phyloP scores from a whole-genome alignment of 1,284 basidiomycete species.

The Papiliotrema terrestris region DNA sequence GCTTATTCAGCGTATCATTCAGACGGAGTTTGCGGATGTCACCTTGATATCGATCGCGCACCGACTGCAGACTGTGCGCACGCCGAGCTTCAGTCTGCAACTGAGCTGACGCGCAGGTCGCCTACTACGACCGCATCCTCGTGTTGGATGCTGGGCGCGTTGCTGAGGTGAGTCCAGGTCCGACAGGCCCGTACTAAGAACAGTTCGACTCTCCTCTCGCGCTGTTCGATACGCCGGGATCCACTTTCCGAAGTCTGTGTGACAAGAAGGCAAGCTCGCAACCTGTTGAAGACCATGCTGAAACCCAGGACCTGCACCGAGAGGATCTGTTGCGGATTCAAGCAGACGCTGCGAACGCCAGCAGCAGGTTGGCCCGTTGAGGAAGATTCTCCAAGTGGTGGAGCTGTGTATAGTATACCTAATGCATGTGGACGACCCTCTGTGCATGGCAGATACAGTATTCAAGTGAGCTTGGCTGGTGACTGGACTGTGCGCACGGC shows the following conservation, averaged over 20 bases:
- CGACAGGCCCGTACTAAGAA: neutral
- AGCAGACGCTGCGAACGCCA: neutral
- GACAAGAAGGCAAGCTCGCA: conserved; percentile 9
- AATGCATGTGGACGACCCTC: too few relatives aligned
- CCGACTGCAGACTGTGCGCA: conserved; percentile 5
- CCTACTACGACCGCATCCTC: conserved; percentile 39
- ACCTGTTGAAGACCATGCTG: neutral
- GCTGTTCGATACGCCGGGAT: conserved; percentile 27
- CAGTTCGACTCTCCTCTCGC: conserved; percentile 33
- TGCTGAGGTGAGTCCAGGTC: conserved; percentile 11
- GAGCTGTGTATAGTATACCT: too few relatives aligned
- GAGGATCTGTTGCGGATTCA: conserved; percentile 4
- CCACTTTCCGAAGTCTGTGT: conserved; percentile 35
- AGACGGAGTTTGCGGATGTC: conserved; percentile 59
- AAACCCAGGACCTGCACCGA: neutral
- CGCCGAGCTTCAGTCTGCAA: conserved; percentile 12
- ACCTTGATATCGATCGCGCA: conserved; percentile 17
- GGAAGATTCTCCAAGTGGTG: neutral
- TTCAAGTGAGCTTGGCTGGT: too few relatives aligned
- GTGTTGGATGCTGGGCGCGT: conserved; percentile 37
- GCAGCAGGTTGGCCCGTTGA: neutral
- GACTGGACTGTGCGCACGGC: too few relatives aligned
- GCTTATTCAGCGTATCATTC: conserved; percentile 68
- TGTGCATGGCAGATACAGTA: too few relatives aligned
- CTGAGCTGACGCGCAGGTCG: conserved; percentile 65